Evolutionary conservation across 2,329 filamentous ascomycete genomes (phyloP).

Genomic region (Setomelanomma holmii): DNA sequence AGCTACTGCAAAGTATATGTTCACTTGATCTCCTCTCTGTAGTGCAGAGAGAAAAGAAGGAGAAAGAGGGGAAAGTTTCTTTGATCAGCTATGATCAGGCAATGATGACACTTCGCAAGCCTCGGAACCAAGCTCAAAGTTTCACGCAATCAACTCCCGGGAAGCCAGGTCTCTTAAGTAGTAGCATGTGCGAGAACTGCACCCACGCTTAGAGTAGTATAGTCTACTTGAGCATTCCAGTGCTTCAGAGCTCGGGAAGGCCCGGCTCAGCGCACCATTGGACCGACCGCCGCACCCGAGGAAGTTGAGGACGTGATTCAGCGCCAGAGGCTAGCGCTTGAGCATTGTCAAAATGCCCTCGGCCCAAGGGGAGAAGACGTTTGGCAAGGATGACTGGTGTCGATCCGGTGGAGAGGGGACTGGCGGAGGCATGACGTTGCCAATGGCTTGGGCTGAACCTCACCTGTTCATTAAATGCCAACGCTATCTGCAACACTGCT

Average conservation of each 20-base stretch:
- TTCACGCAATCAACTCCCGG: slow-evolving; percentile 13
- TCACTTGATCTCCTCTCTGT: neutral
- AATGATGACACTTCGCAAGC: slow-evolving; percentile 33
- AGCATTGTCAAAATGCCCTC: slow-evolving; percentile 31
- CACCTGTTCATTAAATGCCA: slow-evolving; percentile 4
- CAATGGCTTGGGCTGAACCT: slow-evolving; percentile 34
- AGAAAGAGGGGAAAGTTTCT: slow-evolving; percentile 1
- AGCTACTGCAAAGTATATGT: neutral
- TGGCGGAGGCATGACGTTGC: slow-evolving; percentile 44
- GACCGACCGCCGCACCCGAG: slow-evolving; percentile 41
- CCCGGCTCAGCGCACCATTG: slow-evolving; percentile 46
- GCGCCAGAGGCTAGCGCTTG: slow-evolving; percentile 16
- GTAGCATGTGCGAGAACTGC: slow-evolving; percentile 16
- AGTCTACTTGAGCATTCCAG: slow-evolving; percentile 18
- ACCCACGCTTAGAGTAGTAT: slow-evolving; percentile 25
- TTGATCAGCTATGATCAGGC: slow-evolving; percentile 17
- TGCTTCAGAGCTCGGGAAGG: slow-evolving; percentile 33
- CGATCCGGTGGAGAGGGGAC: slow-evolving; percentile 34
- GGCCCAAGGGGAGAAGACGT: slow-evolving; percentile 41
- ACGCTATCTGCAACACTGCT: neutral
- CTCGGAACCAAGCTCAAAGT: slow-evolving; percentile 23
- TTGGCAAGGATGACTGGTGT: slow-evolving; percentile 24
- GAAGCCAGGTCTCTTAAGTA: slow-evolving; percentile 43
- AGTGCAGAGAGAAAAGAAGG: slow-evolving; percentile 6
- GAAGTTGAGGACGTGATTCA: slow-evolving; percentile 27